These are phyloP conservation scores for Planoprotostelium fungivorum DNA, from an alignment of 78 protist genomes.

Conservation along the genomic window DNA sequence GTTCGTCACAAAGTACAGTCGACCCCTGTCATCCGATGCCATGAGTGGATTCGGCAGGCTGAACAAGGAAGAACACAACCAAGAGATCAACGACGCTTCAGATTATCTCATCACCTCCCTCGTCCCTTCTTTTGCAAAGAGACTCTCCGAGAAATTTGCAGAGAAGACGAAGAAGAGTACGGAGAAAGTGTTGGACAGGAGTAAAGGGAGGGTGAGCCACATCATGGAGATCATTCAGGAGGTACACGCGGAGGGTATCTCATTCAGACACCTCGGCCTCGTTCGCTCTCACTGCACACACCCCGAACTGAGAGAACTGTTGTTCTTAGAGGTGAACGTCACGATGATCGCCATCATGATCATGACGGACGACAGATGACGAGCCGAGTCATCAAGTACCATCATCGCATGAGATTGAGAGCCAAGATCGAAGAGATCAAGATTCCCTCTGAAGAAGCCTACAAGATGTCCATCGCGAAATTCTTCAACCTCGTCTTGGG, in stretches of 20 bases:
- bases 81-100: not conserved
- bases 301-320: not conserved
- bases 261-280: not conserved
- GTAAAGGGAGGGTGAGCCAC: not conserved
- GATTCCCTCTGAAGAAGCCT: not conserved
- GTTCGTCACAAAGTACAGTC: constrained; percentile 4
- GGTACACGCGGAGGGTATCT: not conserved
- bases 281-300: not conserved
- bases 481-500: not conserved
- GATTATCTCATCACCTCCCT: not conserved
- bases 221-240: not conserved
- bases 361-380: not conserved
- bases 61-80: not conserved
- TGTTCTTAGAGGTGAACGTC: not conserved
- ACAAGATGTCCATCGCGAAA: not conserved
- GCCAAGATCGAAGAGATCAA: not conserved
- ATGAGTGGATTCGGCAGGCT: constrained; percentile 41
- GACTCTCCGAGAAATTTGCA: not conserved
- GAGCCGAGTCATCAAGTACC: not conserved
- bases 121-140: not conserved
- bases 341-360: not conserved
- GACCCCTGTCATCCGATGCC: constrained; percentile 31
- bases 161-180: not conserved
- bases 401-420: not conserved
- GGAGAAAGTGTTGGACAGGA: not conserved